These are phyloP conservation scores for Calonectria ilicicola DNA, from an alignment of 2,329 filamentous ascomycete genomes.

Conservation along the genomic window DNA sequence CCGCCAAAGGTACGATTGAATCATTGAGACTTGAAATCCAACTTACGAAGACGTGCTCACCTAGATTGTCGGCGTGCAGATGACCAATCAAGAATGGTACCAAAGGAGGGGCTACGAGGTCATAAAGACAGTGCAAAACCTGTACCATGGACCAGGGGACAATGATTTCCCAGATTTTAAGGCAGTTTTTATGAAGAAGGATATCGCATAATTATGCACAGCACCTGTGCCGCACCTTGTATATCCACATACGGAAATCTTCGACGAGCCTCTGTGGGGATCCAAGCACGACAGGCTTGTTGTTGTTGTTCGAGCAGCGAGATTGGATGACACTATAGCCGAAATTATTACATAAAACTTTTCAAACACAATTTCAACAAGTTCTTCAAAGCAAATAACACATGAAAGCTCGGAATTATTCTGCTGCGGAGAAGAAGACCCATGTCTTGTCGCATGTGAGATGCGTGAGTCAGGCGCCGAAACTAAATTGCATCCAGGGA, in stretches of 20 bases:
- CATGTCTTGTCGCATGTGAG: not conserved
- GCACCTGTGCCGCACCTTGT: not conserved
- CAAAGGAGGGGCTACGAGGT: constrained; percentile 41
- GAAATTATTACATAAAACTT: too few relatives aligned
- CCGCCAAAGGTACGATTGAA: constrained; percentile 17
- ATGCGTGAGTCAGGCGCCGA: not conserved
- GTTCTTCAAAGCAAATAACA: not conserved
- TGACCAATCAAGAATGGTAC: constrained; percentile 46
- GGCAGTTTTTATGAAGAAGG: constrained; percentile 28
- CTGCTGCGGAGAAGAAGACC: not conserved
- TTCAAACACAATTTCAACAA: not conserved
- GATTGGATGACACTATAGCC: too few relatives aligned
- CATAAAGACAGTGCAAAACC: constrained; percentile 33
- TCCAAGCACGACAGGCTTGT: too few relatives aligned
- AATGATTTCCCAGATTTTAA: not conserved
- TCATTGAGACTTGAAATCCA: rapidly evolving
- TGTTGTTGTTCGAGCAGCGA: too few relatives aligned
- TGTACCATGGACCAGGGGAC: constrained; percentile 15
- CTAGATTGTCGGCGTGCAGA: constrained; percentile 22
- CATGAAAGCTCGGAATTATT: not conserved
- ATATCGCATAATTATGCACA: not conserved
- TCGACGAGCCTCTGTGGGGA: too few relatives aligned
- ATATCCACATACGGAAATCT: too few relatives aligned
- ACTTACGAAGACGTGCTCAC: not conserved
- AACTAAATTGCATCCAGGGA: not conserved